A percentile compares a stretch with the other conserved stretches of the same genome.
Conservation (phyloP, 2,329 filamentous ascomycete species). For the Colletotrichum cereale region DNA sequence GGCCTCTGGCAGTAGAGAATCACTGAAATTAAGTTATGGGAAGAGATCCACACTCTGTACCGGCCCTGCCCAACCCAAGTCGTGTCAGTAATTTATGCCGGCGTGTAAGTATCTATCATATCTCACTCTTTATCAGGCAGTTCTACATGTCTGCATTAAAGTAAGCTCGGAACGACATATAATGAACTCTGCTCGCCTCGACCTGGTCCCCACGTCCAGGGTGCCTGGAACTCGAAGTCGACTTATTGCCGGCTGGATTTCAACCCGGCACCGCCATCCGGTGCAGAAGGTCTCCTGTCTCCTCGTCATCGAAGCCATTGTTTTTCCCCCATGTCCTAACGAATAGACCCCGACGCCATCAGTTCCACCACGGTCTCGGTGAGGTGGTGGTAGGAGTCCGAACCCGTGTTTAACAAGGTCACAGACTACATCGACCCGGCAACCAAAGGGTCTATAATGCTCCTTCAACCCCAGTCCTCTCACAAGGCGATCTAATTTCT, state of each 20-base stretch:
- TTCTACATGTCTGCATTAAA: background rate
- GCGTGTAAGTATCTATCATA: background rate
- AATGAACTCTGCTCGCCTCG: background rate
- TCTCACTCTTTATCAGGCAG: background rate
- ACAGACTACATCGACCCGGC: no score
- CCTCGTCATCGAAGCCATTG: background rate
- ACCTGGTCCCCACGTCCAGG: background rate
- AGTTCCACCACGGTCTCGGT: background rate
- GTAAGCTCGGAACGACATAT: background rate
- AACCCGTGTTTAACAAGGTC: no score
- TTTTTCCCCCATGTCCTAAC: background rate
- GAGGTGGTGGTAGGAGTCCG: background rate
- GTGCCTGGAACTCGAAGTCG: no score
- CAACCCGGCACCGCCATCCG: background rate
- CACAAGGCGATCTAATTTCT: no score
- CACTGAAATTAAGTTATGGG: background rate
- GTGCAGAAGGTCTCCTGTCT: background rate
- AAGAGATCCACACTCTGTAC: background rate
- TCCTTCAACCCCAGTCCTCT: no score
- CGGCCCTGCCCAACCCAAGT: background rate
- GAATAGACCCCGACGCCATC: background rate
- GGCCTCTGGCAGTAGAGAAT: background rate
- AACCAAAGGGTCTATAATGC: no score
- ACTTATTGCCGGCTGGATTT: background rate
- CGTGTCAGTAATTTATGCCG: background rate